Evolutionary conservation across 1,284 basidiomycete genomes (phyloP), one percentile per base, ranked within the genome.

Genomic region (Pterulicium gracile): DNA sequence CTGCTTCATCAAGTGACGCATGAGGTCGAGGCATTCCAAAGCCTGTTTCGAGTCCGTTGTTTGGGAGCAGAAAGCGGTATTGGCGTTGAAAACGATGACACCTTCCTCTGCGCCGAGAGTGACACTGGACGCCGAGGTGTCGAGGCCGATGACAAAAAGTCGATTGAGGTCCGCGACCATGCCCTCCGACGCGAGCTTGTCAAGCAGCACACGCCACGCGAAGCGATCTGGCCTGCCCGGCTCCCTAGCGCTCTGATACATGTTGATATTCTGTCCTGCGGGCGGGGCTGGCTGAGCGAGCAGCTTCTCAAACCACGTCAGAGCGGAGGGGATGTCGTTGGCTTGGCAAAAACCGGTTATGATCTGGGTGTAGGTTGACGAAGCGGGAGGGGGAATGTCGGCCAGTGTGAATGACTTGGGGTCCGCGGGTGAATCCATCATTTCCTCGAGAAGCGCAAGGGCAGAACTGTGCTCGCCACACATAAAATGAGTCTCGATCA

Each of bases 401-500:
- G 60, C 51, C 1, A 64, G 51, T 3, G 51, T 57, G 53, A 70
- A 71, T 1, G 58, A 49, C 14, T 57, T 27, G 4, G 17, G n/a
- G 21, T 35, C 62, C 1, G 69, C 62, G 0, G 66, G 55, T 1
- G 73, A 65, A 50, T 72, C 69, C 59, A 92, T 68, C 81, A 95
- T 88, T 50, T 72, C 63, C 51, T 89, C 82, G 42, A 95, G 66
- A 2, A 94, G 61, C 15, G 62, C 73, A 5, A 93, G 59, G 3
- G 81, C 91, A 42, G 72, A 75, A 2, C 76, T 73, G 0, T 81
- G 68, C 49, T 81, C 68, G 3, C 79, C 79, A 24, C 70, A 74
- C 15, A 66, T 69, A 67, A 95, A 86, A 63, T 88, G 82, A 0
- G 79, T 76, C 40, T 76, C 68, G 46, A 95, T 76, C 77, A 93